A percentile compares a stretch with the other conserved stretches of the same genome.
These are phyloP conservation scores for Annulohypoxylon moriforme DNA, from an alignment of 495 filamentous ascomycete species.

Conservation along the genomic window DNA sequence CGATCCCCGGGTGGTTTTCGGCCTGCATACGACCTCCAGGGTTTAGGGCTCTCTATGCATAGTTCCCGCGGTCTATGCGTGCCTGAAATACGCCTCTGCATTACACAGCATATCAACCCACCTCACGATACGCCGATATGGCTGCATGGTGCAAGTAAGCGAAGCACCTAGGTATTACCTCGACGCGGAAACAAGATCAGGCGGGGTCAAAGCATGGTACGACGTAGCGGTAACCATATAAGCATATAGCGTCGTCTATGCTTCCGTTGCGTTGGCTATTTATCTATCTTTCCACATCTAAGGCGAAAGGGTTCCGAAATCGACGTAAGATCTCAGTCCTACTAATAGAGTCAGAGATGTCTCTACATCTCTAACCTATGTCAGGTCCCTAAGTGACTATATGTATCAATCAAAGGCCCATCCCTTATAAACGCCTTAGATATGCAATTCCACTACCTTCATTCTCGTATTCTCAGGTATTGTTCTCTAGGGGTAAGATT, in stretches of 20 bases:
- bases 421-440: slow-evolving; percentile 24
- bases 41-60: neutral
- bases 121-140: neutral
- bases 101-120: neutral
- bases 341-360: neutral
- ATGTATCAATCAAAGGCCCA: slow-evolving; percentile 11
- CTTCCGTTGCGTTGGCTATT: neutral
- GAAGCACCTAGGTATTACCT: slow-evolving; percentile 2
- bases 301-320: neutral
- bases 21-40: slow-evolving; percentile 14
- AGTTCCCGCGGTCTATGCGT: neutral
- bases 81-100: neutral
- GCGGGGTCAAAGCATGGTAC: slow-evolving; percentile 6
- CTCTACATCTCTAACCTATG: slow-evolving; percentile 14
- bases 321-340: slow-evolving; percentile 1
- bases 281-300: neutral
- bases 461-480: neutral
- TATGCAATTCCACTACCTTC: slow-evolving; percentile 32
- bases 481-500: neutral
- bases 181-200: neutral
- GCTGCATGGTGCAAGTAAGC: slow-evolving; percentile 24
- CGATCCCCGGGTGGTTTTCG: slow-evolving; percentile 23
- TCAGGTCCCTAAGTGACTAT: neutral
- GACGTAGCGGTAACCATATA: neutral
- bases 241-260: neutral